A percentile compares a stretch with the other conserved stretches of the same genome.
These are phyloP conservation scores for Psilocybe sp. DNA, from an alignment of 768 basidiomycete species.

Conservation along the genomic window DNA sequence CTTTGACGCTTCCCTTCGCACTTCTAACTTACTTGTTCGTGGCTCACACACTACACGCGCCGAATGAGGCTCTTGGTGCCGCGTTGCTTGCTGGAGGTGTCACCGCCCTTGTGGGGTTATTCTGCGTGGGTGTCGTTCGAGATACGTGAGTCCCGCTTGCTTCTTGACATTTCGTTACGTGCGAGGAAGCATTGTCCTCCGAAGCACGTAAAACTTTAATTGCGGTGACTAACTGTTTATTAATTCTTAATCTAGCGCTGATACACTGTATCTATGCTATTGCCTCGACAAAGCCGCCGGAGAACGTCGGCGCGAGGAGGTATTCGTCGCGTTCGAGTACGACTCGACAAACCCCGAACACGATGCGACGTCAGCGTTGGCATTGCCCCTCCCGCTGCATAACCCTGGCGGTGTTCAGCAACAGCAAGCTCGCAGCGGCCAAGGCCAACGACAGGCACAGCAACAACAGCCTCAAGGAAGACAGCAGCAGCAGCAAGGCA, in stretches of 20 bases:
- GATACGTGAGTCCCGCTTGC: conserved; percentile 45
- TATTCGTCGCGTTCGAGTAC: conserved; percentile 39
- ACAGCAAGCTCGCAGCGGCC: conserved; percentile 1
- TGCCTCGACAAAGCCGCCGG: conserved; percentile 47
- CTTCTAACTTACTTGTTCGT: conserved; percentile 84
- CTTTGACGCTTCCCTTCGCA: conserved; percentile 79
- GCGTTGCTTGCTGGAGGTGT: conserved; percentile 76
- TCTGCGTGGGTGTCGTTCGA: conserved; percentile 77
- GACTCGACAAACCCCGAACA: conserved; percentile 14
- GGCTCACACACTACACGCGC: conserved; percentile 72
- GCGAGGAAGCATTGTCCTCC: too few species aligned
- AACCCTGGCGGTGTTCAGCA: too few species aligned
- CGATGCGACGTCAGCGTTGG: neutral
- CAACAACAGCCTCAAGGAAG: conserved; percentile 9
- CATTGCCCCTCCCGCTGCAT: neutral
- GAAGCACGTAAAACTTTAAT: too few species aligned
- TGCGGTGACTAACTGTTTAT: neutral
- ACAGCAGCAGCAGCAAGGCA: neutral
- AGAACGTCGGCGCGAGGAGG: conserved; percentile 37
- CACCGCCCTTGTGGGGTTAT: conserved; percentile 78
- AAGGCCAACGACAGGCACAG: neutral
- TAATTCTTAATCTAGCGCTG: conserved; percentile 27
- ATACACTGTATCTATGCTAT: conserved; percentile 46
- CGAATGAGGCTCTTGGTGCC: conserved; percentile 71
- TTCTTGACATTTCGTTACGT: neutral